Conservation (phyloP, 2,329 filamentous ascomycete genomes). For the Pseudogymnoascus sp. region DNA sequence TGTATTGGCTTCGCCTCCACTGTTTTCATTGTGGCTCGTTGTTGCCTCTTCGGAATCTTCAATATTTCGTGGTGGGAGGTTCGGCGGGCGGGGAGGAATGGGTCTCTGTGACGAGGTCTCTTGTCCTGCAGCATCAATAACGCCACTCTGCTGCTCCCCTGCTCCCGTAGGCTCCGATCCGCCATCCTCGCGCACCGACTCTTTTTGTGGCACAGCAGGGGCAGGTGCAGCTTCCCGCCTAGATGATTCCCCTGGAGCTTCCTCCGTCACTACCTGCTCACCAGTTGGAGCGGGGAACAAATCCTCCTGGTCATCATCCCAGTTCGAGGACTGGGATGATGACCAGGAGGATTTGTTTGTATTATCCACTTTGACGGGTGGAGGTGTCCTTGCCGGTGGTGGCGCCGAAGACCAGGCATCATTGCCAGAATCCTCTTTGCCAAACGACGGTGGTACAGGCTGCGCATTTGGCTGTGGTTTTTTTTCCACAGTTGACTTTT, state of each 20-base stretch:
- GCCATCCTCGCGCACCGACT: not conserved
- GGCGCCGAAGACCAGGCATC: slow-evolving; percentile 24
- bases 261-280: slow-evolving; percentile 21
- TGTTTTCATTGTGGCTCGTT: slow-evolving; percentile 23
- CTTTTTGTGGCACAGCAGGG: slow-evolving; percentile 1
- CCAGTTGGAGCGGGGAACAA: slow-evolving; percentile 19
- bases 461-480: slow-evolving; percentile 18
- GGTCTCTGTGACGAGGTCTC: not conserved
- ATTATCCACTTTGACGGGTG: slow-evolving; percentile 27
- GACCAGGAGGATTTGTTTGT: slow-evolving; percentile 13
- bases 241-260: slow-evolving; percentile 18
- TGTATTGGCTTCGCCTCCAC: slow-evolving; percentile 20
- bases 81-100: not conserved
- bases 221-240: not conserved
- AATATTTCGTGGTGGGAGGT: slow-evolving; percentile 14
- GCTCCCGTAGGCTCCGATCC: not conserved
- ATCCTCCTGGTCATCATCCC: slow-evolving; percentile 27
- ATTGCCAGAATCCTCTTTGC: slow-evolving; percentile 25
- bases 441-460: slow-evolving; percentile 19
- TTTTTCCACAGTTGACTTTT: slow-evolving; percentile 19
- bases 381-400: slow-evolving; percentile 17
- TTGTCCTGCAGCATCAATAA: not conserved
- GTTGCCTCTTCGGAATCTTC: slow-evolving; percentile 23
- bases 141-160: slow-evolving; percentile 4
- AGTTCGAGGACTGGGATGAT: slow-evolving; percentile 25